A percentile compares a stretch with the other conserved stretches of the same genome.
Conservation (phyloP, 2,329 filamentous ascomycete genomes). For the Salinomyces thailandicus region DNA sequence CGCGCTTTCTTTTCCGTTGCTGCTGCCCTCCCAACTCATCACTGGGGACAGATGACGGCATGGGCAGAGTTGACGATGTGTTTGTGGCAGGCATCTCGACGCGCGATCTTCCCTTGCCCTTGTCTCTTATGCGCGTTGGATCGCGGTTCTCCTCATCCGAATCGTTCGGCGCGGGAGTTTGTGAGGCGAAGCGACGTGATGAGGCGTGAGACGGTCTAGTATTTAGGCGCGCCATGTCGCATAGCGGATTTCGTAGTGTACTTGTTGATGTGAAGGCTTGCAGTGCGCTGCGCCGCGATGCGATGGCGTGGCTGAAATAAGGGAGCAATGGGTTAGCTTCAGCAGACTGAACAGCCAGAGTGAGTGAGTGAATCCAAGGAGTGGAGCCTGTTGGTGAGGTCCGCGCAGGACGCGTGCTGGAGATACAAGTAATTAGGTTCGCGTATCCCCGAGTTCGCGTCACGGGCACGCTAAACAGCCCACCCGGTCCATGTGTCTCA, state of each 20-base stretch:
- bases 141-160: slow-evolving; percentile 39
- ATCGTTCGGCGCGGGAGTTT: slow-evolving; percentile 8
- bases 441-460: neutral
- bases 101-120: slow-evolving; percentile 26
- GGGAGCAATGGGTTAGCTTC: too few species aligned
- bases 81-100: too few species aligned
- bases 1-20: slow-evolving; percentile 19
- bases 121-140: slow-evolving; percentile 34
- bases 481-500: neutral
- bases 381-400: too few species aligned
- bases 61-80: slow-evolving; percentile 29
- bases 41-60: slow-evolving; percentile 28
- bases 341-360: too few species aligned
- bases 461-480: neutral
- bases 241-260: slow-evolving; percentile 1
- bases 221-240: slow-evolving; percentile 20
- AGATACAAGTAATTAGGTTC: neutral
- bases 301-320: too few species aligned
- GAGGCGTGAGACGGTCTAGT: slow-evolving; percentile 8
- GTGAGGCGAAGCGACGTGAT: slow-evolving; percentile 12
- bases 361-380: too few species aligned
- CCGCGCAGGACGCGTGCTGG: too few species aligned
- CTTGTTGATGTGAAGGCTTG: too few species aligned
- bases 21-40: slow-evolving; percentile 10
- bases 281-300: too few species aligned